Conservation (phyloP, 2,329 filamentous ascomycete species). For the Rutstroemia sp. region DNA sequence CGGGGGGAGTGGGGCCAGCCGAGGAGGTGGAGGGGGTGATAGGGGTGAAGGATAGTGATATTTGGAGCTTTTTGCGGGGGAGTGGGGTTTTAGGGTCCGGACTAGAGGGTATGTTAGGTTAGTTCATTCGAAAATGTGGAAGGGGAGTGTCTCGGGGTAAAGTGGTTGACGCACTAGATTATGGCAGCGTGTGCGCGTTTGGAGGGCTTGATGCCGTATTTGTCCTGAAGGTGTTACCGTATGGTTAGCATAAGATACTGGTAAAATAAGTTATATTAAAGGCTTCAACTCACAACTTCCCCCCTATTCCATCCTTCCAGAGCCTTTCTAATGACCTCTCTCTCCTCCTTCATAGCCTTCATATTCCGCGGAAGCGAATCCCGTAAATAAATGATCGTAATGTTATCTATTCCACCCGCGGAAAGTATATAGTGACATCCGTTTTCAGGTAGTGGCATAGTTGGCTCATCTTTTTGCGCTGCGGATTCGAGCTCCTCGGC, state of each 20-base stretch:
- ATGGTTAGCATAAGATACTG: neutral
- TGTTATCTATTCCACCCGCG: neutral
- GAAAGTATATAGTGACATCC: neutral
- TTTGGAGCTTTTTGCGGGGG: neutral
- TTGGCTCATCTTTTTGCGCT: neutral
- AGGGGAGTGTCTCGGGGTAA: too few species aligned
- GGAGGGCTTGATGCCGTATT: neutral
- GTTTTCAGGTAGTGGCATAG: neutral
- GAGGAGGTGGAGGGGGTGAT: neutral
- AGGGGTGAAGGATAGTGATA: neutral
- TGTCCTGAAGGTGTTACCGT: neutral
- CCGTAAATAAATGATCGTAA: neutral
- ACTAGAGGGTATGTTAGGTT: too few species aligned
- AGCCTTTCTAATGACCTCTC: neutral
- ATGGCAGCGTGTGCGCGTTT: neutral
- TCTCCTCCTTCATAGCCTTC: neutral
- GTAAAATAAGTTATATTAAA: neutral
- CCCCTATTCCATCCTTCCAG: neutral
- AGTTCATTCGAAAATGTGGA: too few species aligned
- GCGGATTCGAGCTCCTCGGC: neutral
- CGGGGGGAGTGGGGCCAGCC: neutral
- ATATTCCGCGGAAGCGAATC: neutral
- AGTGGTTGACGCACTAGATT: neutral
- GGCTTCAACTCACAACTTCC: neutral
- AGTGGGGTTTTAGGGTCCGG: neutral